phyloP scores from a whole-genome alignment of 148 eudicot species.

The Chenopodium quinoa region DNA sequence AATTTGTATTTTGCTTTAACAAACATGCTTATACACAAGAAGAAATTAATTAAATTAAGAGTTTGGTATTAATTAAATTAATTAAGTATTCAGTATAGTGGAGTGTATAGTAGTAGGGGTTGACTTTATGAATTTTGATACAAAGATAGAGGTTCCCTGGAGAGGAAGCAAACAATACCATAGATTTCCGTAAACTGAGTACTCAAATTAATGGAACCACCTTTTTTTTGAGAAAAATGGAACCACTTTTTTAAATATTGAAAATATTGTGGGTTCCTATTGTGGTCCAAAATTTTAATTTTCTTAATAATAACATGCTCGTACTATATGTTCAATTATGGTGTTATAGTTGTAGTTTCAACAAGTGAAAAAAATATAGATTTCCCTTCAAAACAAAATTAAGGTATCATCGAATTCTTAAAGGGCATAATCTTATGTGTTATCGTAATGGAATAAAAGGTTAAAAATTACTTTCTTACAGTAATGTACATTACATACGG shows the following conservation, averaged over 20 bases:
- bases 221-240: background rate
- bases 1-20: background rate
- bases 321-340: no score
- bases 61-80: no score
- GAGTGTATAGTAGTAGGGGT: background rate
- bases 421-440: no score
- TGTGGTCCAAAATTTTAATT: background rate
- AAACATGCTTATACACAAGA: background rate
- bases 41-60: background rate
- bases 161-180: conserved; percentile 16
- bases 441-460: no score
- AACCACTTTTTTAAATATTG: background rate
- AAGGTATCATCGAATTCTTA: no score
- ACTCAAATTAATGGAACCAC: background rate
- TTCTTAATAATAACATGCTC: background rate
- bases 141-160: conserved; percentile 1
- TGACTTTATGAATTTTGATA: conserved; percentile 2
- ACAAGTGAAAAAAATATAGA: no score
- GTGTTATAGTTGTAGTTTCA: no score
- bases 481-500: no score
- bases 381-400: no score
- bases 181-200: conserved; percentile 13
- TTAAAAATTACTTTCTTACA: no score
- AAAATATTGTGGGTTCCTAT: background rate
- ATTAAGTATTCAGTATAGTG: background rate